Evolutionary conservation across 1,284 basidiomycete species (phyloP).

Genomic region (Dichomitus squalens): DNA sequence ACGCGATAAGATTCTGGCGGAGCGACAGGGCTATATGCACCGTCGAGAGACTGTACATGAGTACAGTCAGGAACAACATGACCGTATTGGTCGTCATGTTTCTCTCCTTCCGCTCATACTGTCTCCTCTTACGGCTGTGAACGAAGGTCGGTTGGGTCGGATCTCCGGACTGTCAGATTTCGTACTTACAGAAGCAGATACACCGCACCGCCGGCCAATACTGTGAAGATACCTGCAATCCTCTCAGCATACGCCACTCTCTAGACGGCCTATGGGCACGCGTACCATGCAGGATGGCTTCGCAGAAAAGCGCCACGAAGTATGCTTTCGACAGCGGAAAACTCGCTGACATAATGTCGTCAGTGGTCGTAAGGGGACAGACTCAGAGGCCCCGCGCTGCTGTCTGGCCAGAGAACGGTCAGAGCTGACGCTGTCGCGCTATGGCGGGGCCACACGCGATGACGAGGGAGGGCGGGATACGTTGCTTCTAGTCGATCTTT

Average conservation of each 20-base stretch:
- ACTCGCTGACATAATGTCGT: not conserved
- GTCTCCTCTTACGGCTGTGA: not conserved
- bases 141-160: not conserved
- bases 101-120: not conserved
- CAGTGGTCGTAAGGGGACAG: not conserved
- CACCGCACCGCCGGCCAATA: not conserved
- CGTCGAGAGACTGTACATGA: constrained; percentile 9
- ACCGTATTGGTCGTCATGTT: not conserved
- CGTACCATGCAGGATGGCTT: constrained; percentile 9
- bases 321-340: constrained; percentile 2
- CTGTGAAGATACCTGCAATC: constrained; percentile 4
- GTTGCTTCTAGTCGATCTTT: not conserved
- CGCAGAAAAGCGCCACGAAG: constrained; percentile 6
- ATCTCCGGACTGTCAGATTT: not conserved
- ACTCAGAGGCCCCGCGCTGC: not conserved
- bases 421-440: not conserved
- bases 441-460: too few relatives aligned
- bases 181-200: constrained; percentile 6
- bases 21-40: not conserved
- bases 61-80: constrained; percentile 2
- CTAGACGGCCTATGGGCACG: too few relatives aligned
- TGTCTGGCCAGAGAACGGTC: not conserved
- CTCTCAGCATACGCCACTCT: not conserved
- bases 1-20: constrained; percentile 1
- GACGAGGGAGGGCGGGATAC: not conserved